phyloP scores from a whole-genome alignment of 2,329 filamentous ascomycete genomes.

The Acephala macrosclerotiorum region DNA sequence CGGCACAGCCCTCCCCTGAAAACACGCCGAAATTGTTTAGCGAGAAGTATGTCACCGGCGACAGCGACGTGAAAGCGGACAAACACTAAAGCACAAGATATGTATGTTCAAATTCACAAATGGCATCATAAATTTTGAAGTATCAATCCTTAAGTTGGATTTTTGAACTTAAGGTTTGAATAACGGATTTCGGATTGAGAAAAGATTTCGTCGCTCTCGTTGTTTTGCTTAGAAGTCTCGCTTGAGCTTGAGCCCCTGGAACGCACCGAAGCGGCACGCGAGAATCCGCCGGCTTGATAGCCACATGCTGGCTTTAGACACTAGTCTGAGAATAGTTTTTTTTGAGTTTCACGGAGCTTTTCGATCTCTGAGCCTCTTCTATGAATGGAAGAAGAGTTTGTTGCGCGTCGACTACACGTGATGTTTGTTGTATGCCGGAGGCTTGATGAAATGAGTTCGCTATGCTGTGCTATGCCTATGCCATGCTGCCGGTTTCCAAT shows the following conservation, averaged over 20 bases:
- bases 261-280: constrained; percentile 1
- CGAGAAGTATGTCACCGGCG: neutral
- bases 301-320: neutral
- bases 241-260: neutral
- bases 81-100: neutral
- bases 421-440: neutral
- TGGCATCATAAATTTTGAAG: too few species aligned
- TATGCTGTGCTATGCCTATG: neutral
- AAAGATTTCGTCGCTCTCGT: too few species aligned
- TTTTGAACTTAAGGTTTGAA: too few species aligned
- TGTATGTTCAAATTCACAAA: too few species aligned
- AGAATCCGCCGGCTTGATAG: constrained; percentile 3
- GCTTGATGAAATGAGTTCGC: neutral
- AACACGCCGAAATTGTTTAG: neutral
- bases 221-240: too few species aligned
- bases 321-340: neutral
- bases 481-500: neutral
- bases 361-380: neutral
- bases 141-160: too few species aligned
- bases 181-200: too few species aligned
- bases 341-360: neutral
- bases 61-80: neutral
- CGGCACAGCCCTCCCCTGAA: constrained; percentile 1
- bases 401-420: constrained; percentile 8
- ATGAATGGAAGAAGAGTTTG: neutral